Evolutionary conservation across 2,329 filamentous ascomycete genomes (phyloP).

Genomic region (Daldinia eschscholtzii): DNA sequence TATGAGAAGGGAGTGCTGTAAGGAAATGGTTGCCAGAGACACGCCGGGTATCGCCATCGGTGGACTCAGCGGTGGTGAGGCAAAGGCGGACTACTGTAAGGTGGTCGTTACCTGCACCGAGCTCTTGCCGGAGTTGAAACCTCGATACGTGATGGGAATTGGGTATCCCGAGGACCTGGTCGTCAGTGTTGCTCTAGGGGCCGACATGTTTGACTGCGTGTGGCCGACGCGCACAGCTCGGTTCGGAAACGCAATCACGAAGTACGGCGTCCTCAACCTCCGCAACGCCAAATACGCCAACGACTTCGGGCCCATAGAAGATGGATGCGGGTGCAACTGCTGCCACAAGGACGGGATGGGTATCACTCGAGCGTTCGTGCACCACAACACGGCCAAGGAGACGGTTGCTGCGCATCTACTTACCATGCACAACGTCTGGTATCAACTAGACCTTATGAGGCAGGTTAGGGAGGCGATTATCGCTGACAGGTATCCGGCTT

Average conservation of each 20-base stretch:
- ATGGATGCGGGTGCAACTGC: slow-evolving; percentile 83
- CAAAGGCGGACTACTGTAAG: slow-evolving; percentile 90
- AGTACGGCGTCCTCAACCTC: slow-evolving; percentile 84
- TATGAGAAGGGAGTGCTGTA: slow-evolving; percentile 84
- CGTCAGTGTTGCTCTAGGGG: slow-evolving; percentile 91
- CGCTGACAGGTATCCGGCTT: slow-evolving; percentile 82
- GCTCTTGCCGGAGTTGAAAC: slow-evolving; percentile 88
- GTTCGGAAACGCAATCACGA: slow-evolving; percentile 94
- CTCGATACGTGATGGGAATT: slow-evolving; percentile 99
- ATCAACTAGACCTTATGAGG: slow-evolving; percentile 87
- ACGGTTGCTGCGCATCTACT: slow-evolving; percentile 88
- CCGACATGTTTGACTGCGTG: slow-evolving; percentile 99
- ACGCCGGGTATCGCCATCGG: slow-evolving; percentile 98
- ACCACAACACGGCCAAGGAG: slow-evolving; percentile 94
- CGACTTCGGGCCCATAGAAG: slow-evolving; percentile 87
- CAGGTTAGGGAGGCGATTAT: slow-evolving; percentile 81
- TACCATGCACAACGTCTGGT: slow-evolving; percentile 96
- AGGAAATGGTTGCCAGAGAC: slow-evolving; percentile 87
- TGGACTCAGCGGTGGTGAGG: slow-evolving; percentile 93
- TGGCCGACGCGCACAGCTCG: slow-evolving; percentile 97
- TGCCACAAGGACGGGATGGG: slow-evolving; percentile 83
- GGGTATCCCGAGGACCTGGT: slow-evolving; percentile 97
- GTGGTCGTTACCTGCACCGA: slow-evolving; percentile 90
- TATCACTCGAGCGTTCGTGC: slow-evolving; percentile 88
- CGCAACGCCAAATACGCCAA: slow-evolving; percentile 79